Conservation (phyloP, 768 basidiomycete species). For the Melanogaster broomeanus region DNA sequence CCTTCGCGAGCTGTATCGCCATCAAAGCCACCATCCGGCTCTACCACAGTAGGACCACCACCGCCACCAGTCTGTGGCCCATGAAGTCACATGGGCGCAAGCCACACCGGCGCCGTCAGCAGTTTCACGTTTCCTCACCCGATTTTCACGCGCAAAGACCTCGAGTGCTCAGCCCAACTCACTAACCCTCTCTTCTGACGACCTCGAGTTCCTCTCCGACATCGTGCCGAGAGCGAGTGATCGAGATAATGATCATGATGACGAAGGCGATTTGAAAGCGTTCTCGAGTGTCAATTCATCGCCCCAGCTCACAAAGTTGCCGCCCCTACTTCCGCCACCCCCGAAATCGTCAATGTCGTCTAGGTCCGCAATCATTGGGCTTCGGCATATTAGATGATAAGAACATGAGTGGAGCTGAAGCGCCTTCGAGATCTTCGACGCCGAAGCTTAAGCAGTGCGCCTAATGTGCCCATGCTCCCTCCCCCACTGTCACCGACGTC, state of each 20-base stretch:
- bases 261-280: conserved; percentile 35
- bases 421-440: background rate
- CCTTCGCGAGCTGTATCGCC: conserved; percentile 18
- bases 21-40: conserved; percentile 7
- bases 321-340: conserved; percentile 46
- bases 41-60: conserved; percentile 13
- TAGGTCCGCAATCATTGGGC: conserved; percentile 4
- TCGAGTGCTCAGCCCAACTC: conserved; percentile 45
- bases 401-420: background rate
- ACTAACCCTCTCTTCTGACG: conserved; percentile 73
- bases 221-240: conserved; percentile 57
- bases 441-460: conserved; percentile 1
- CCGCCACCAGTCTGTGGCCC: conserved; percentile 5
- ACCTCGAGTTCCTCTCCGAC: conserved; percentile 80
- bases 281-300: conserved; percentile 43
- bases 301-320: conserved; percentile 44
- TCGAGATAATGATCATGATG: conserved; percentile 35
- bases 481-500: conserved; percentile 34
- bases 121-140: conserved; percentile 80
- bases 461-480: conserved; percentile 13
- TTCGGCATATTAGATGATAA: background rate
- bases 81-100: conserved; percentile 1
- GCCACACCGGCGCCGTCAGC: conserved; percentile 53
- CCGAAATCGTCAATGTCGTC: conserved; percentile 26
- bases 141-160: conserved; percentile 60